These are phyloP conservation scores for Panaeolus cyanescens DNA, from an alignment of 768 basidiomycete species.

Conservation along the genomic window DNA sequence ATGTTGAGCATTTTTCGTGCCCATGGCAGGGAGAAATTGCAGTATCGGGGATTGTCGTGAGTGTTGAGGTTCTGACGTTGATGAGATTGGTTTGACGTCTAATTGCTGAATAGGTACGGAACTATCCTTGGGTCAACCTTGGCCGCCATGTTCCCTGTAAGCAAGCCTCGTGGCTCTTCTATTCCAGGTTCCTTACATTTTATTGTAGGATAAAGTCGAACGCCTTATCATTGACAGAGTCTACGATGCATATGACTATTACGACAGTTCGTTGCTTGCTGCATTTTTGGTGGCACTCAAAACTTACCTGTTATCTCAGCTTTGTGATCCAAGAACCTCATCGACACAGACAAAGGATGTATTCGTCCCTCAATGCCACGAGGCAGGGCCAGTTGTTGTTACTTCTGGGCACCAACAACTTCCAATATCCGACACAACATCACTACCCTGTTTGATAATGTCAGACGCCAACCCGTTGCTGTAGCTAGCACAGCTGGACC, in stretches of 20 bases:
- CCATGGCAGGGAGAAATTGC: no score
- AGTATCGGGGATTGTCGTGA: no score
- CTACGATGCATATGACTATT: constrained; percentile 37
- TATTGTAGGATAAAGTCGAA: constrained; percentile 30
- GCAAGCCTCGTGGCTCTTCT: background rate
- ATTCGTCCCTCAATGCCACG: constrained; percentile 37
- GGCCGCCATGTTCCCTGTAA: constrained; percentile 35
- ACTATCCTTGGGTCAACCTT: constrained; percentile 29
- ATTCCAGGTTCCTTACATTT: constrained; percentile 2
- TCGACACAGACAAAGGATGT: constrained; percentile 34
- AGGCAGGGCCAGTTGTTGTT: constrained; percentile 37
- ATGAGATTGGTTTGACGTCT: no score
- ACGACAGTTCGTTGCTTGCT: constrained; percentile 24
- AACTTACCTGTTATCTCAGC: constrained; percentile 19
- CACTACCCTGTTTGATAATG: constrained; percentile 27
- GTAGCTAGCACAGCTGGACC: constrained; percentile 21
- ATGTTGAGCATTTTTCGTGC: constrained; percentile 37
- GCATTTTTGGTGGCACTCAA: background rate
- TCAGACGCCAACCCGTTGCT: constrained; percentile 33
- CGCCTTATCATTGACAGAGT: constrained; percentile 37
- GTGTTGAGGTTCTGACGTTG: background rate
- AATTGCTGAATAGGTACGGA: constrained; percentile 22
- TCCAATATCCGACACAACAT: constrained; percentile 33
- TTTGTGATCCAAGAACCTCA: constrained; percentile 31
- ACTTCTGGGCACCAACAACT: constrained; percentile 36